phyloP scores from a whole-genome alignment of 495 filamentous ascomycete species.

The Xylaria bambusicola region DNA sequence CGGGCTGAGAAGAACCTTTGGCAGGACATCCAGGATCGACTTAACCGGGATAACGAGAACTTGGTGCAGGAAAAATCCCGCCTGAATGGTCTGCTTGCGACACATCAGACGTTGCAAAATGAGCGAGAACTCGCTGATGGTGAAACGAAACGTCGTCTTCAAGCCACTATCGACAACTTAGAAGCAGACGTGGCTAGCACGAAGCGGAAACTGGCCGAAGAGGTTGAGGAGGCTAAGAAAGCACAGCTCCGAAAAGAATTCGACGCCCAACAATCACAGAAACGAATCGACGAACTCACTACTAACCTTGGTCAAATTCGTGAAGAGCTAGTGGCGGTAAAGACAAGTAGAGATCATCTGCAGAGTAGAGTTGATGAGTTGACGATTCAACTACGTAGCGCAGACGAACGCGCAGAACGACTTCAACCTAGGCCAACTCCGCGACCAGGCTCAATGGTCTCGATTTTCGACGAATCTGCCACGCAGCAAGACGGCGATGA shows the following conservation, averaged over 20 bases:
- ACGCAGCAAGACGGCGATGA: constrained; percentile 52
- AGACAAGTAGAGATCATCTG: constrained; percentile 84
- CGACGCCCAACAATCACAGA: constrained; percentile 80
- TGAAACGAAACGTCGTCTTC: constrained; percentile 75
- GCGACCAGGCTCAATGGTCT: constrained; percentile 45
- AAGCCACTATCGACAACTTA: constrained; percentile 71
- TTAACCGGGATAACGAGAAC: constrained; percentile 80
- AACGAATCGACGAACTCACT: constrained; percentile 85
- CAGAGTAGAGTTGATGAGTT: constrained; percentile 86
- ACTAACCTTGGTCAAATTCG: constrained; percentile 73
- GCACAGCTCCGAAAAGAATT: constrained; percentile 79
- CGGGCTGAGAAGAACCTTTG: constrained; percentile 90
- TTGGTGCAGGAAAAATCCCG: constrained; percentile 80
- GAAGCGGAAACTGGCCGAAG: constrained; percentile 81
- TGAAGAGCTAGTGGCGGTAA: constrained; percentile 79
- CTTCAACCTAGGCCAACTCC: constrained; percentile 73
- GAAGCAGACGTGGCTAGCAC: constrained; percentile 75
- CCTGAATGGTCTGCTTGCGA: constrained; percentile 75
- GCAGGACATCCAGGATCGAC: constrained; percentile 86
- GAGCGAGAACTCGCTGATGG: constrained; percentile 85
- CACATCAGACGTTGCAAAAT: constrained; percentile 82
- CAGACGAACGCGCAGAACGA: constrained; percentile 79
- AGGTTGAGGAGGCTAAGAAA: constrained; percentile 80
- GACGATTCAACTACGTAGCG: constrained; percentile 79
- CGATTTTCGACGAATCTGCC: constrained; percentile 47